Evolutionary conservation across 2,329 filamentous ascomycete species (phyloP).

Genomic region (Zymoseptoria crescenta): DNA sequence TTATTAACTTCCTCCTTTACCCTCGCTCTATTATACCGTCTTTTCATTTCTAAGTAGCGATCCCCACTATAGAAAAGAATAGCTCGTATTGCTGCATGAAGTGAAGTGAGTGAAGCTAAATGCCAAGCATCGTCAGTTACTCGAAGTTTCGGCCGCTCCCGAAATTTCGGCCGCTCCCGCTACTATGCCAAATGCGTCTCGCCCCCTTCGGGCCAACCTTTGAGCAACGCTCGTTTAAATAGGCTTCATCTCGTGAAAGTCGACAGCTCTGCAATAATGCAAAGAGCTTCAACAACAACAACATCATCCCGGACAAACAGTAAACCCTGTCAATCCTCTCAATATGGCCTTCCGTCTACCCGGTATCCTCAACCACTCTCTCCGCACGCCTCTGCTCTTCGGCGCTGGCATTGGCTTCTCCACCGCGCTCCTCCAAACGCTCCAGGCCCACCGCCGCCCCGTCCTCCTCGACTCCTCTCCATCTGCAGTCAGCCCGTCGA

Average conservation of each 20-base stretch:
- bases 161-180: too few relatives aligned
- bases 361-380: constrained; percentile 31
- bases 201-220: too few relatives aligned
- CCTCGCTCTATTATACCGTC: too few relatives aligned
- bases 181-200: too few relatives aligned
- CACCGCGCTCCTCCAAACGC: constrained; percentile 20
- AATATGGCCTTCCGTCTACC: constrained; percentile 13
- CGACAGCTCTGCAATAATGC: neutral
- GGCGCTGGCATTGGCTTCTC: constrained; percentile 23
- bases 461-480: constrained; percentile 32
- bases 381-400: constrained; percentile 26
- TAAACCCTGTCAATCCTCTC: neutral
- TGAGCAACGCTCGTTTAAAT: too few relatives aligned
- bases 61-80: too few relatives aligned
- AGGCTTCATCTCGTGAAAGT: neutral
- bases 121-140: too few relatives aligned
- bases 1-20: too few relatives aligned
- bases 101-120: too few relatives aligned
- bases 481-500: constrained; percentile 25
- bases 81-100: too few relatives aligned
- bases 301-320: neutral
- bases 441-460: constrained; percentile 20
- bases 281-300: neutral
- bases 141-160: too few relatives aligned
- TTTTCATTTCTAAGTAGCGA: too few relatives aligned